Conservation (phyloP, 208 protist species). For the Trypanosoma conorhini region DNA sequence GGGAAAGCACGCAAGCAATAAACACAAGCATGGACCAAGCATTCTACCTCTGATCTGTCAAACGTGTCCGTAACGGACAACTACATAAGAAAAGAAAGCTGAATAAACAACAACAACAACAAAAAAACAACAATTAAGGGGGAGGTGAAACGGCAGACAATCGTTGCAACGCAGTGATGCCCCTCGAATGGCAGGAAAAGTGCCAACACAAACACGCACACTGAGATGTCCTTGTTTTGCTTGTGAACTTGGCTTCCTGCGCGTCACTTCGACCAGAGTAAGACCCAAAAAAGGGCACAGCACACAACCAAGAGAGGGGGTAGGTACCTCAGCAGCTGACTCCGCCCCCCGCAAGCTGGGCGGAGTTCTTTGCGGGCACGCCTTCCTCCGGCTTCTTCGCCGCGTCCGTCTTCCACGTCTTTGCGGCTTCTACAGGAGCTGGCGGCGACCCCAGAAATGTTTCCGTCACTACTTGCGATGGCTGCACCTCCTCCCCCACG, state of each 20-base stretch:
- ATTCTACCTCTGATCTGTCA: neutral
- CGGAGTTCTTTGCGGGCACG: neutral
- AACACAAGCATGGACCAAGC: neutral
- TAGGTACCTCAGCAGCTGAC: conserved; percentile 5
- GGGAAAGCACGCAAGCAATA: no score
- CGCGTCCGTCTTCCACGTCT: conserved; percentile 75
- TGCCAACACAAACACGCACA: neutral
- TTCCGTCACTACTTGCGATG: conserved; percentile 23
- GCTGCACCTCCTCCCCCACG: conserved; percentile 29
- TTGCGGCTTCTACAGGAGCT: neutral
- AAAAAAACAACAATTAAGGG: neutral
- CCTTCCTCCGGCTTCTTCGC: neutral
- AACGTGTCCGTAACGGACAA: neutral
- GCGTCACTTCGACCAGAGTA: conserved; percentile 5
- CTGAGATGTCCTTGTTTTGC: neutral
- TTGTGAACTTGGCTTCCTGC: neutral
- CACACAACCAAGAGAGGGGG: neutral
- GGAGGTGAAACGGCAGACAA: neutral
- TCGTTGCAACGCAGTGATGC: neutral
- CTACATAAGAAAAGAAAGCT: neutral
- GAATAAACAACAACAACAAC: no score
- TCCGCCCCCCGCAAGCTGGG: neutral
- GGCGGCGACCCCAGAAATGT: neutral
- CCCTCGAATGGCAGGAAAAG: neutral
- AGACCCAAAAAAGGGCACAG: neutral